Evolutionary conservation across 177 flowering plant genomes (phyloP), one percentile per base, ranked within the genome.

Genomic region (Tripterygium wilfordii): DNA sequence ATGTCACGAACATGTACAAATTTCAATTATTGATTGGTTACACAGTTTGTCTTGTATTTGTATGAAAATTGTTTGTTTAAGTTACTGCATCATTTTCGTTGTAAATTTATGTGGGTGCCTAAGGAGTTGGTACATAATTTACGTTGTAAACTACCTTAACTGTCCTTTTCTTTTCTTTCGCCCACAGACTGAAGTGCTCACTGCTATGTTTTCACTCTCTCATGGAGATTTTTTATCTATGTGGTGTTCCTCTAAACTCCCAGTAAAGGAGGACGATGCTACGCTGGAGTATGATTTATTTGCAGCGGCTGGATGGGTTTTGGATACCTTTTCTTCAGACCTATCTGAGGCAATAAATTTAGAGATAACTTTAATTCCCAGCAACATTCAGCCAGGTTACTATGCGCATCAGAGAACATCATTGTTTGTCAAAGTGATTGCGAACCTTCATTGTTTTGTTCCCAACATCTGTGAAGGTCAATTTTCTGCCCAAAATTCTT

Each of bases 371-470:
- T 68, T 82, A 31, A 57, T 42, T 48, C 59, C 72, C 10, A 75
- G 50, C 61, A 71, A 61, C 32, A 56, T 73, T 56, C 68, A 82
- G 7, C 79, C 67, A 54, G 58, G 75, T 58, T 66, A 80, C 8
- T 86, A 79, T 74, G 77, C 88, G 14, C 96, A 81, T 72, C 89
- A 81, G 60, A 87, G 85, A 65, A 79, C 96, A 58, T 74, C 99
- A 10, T 70, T 94, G 36, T 65, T 94, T 71, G 85, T 94, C 63
- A 94, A 94, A 85, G 66, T 89, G 37, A 78, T 94, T 54, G 99
- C 99, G 55, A 89, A 94, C 67, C 96, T 94, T 39, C 97, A 89
- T 43, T 94, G 95, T 61, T 89, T 81, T 74, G 79, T 82, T 59
- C 97, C 96, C 31, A 71, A 65, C 48, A 75, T 94, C 8, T 94